Base-by-base conservation (phyloP, 345 rosid genomes). In the Citrus australasica region DNA sequence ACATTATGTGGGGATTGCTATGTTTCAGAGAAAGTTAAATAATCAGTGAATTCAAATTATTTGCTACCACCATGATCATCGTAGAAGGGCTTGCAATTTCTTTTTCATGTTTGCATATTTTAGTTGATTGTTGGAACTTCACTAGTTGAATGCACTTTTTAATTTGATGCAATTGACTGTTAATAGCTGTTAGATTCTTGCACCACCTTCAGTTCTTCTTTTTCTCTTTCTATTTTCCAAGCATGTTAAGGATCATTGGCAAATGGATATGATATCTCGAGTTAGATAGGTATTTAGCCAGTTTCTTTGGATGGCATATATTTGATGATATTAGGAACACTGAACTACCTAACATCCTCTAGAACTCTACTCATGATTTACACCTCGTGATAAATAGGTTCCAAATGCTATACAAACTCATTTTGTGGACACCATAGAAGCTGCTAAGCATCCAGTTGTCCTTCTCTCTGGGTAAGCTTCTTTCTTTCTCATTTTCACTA, bases 361-460 rank as follows among this genome's bases (percentile, higher is more conserved):
- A 33, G 67, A 76, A 37, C 69, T 70, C 76, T 64, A 67, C 35
- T 75, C 4, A 25, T 67, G 38, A 68, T 42, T 70, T 17, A 22
- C 63, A 73, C 76, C 69, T 3, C 79, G 67, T 68, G 80, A 85
- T 76, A 65, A 79, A 74, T 88, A 96, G 99, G 90, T 96, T 79
- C 99, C 99, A 51, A 84, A 80, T 86, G 83, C 93, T 75, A 85
- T 96, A 82, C 93, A 91, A 88, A 84, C 84, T 78, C 89, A 86
- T 85, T 92, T 91, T 85, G 77, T 78, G 78, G 95, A 87, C 81
- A 77, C 73, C 59, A 73, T 89, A 74, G 97, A 87, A 75, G 88
- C 90, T 68, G 90, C 87, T 56, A 89, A 87, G 42, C 97, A 96
- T 87, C 99, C 97, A 17, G 93, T 92, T 69, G 86, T 90, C 82